A percentile compares a stretch with the other conserved stretches of the same genome.
Evolutionary conservation across 2,329 filamentous ascomycete species (phyloP).

Genomic region (Teratosphaeria viscida): DNA sequence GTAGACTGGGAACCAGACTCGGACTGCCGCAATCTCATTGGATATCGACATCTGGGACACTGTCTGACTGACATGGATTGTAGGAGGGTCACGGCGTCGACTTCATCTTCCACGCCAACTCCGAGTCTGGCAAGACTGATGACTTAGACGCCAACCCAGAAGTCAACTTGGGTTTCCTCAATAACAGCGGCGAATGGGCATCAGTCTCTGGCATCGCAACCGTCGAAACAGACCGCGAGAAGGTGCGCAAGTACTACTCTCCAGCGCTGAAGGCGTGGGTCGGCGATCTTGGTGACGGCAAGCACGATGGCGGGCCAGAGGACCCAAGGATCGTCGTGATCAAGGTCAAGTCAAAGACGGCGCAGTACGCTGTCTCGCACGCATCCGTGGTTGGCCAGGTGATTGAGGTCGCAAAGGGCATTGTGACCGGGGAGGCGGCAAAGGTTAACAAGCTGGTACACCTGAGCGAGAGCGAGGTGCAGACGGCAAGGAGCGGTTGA

Average conservation of each 20-base stretch:
- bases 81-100: constrained; percentile 71
- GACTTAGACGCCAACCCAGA: constrained; percentile 63
- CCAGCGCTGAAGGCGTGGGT: constrained; percentile 70
- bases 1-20: not conserved
- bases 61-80: constrained; percentile 5
- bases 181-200: constrained; percentile 67
- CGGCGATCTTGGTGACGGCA: constrained; percentile 73
- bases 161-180: constrained; percentile 71
- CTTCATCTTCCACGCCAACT: constrained; percentile 85
- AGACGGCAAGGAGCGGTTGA: constrained; percentile 26
- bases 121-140: constrained; percentile 77
- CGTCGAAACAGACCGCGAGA: constrained; percentile 57
- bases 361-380: constrained; percentile 55
- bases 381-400: constrained; percentile 38
- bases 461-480: constrained; percentile 55
- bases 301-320: constrained; percentile 68
- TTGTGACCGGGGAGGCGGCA: constrained; percentile 60
- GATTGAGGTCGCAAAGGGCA: constrained; percentile 64
- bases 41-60: not conserved
- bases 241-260: constrained; percentile 66
- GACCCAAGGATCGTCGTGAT: constrained; percentile 79
- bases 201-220: constrained; percentile 65
- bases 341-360: constrained; percentile 60
- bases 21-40: not conserved
- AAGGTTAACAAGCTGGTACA: constrained; percentile 67